These are phyloP conservation scores for Oryza officinalis DNA, from an alignment of 176 grass and related monocot genomes.

Conservation along the genomic window DNA sequence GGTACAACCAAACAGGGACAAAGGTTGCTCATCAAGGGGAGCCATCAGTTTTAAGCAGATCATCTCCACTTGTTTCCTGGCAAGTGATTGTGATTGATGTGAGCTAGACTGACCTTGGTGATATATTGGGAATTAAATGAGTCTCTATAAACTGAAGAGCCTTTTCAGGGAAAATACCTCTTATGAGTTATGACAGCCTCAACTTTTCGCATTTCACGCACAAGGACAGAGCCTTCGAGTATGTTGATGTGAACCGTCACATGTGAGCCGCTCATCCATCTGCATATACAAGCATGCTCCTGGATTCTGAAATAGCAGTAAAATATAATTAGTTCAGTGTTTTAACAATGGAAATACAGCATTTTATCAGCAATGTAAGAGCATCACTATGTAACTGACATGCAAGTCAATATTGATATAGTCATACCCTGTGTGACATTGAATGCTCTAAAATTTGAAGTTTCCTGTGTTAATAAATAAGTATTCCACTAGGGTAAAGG, in stretches of 20 bases:
- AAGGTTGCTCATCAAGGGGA: slow-evolving; percentile 23
- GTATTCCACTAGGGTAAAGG: neutral
- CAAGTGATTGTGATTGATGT: slow-evolving; percentile 21
- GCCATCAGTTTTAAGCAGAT: slow-evolving; percentile 19
- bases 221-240: slow-evolving; percentile 90
- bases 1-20: neutral
- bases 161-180: slow-evolving; percentile 19
- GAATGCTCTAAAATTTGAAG: neutral
- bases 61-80: slow-evolving; percentile 35
- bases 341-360: neutral
- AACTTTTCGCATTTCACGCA: slow-evolving; percentile 51
- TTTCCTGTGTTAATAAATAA: slow-evolving; percentile 13
- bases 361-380: neutral
- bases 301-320: slow-evolving; percentile 71
- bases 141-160: neutral
- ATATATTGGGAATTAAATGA: slow-evolving; percentile 27
- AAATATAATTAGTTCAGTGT: slow-evolving; percentile 15
- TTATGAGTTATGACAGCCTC: neutral
- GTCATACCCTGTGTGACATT: neutral
- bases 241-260: slow-evolving; percentile 81
- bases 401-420: neutral
- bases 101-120: slow-evolving; percentile 21
- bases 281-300: slow-evolving; percentile 87
- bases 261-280: slow-evolving; percentile 72
- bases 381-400: neutral